Evolutionary conservation across 2,329 filamentous ascomycete species (phyloP).

Genomic region (Nothopassalora personata): DNA sequence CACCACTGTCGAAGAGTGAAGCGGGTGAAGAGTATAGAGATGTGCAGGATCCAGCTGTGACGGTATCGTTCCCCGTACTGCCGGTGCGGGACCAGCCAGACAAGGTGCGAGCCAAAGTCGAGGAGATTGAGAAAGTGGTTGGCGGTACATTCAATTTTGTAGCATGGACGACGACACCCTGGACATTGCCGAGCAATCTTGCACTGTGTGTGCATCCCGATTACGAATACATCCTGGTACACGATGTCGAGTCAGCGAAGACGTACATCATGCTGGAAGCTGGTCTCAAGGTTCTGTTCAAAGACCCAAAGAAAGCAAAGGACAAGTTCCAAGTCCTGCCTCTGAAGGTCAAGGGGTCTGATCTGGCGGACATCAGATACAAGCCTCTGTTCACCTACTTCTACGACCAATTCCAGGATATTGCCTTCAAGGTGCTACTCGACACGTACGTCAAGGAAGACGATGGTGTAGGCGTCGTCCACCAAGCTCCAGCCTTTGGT

Average conservation of each 20-base stretch:
- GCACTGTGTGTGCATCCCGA: constrained; percentile 72
- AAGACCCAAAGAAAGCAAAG: constrained; percentile 92
- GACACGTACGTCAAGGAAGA: constrained; percentile 83
- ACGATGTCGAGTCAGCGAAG: constrained; percentile 75
- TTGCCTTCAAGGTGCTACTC: constrained; percentile 75
- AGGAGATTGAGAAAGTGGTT: constrained; percentile 28
- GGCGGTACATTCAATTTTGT: constrained; percentile 62
- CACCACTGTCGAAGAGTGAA: constrained; percentile 88
- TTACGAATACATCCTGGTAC: constrained; percentile 82
- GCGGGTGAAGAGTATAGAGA: constrained; percentile 93
- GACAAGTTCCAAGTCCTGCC: constrained; percentile 80
- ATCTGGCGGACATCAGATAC: constrained; percentile 86
- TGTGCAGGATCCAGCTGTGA: constrained; percentile 82
- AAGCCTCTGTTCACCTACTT: constrained; percentile 87
- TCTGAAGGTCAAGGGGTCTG: constrained; percentile 67
- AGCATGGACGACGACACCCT: constrained; percentile 85
- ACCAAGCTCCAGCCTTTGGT: constrained; percentile 89
- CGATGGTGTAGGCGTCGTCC: constrained; percentile 88
- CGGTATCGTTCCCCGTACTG: constrained; percentile 79
- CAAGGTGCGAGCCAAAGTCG: constrained; percentile 22
- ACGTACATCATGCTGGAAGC: constrained; percentile 81
- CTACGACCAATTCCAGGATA: constrained; percentile 79
- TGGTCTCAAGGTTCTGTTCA: constrained; percentile 77
- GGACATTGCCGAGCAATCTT: constrained; percentile 80
- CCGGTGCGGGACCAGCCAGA: constrained; percentile 29